Conservation (phyloP, 2,329 filamentous ascomycete species). For the Fusarium sp. region DNA sequence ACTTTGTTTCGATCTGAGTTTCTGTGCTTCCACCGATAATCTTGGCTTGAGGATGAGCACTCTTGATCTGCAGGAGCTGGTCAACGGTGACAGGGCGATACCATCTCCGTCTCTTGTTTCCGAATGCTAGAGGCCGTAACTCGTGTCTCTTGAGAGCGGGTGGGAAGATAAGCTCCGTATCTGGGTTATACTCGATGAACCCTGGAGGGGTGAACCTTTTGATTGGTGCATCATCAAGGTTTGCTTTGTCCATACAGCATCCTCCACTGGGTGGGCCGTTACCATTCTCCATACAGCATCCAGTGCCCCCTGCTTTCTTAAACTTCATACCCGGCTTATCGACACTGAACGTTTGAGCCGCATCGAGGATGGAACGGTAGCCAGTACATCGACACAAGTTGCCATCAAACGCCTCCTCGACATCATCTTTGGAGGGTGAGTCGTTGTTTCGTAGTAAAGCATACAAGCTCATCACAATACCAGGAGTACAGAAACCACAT, state of each 20-base stretch:
- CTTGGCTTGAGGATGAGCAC: conserved; percentile 83
- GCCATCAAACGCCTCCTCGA: conserved; percentile 97
- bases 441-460: conserved; percentile 87
- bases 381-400: conserved; percentile 96
- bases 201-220: conserved; percentile 83
- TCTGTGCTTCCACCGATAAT: conserved; percentile 96
- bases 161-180: conserved; percentile 95
- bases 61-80: conserved; percentile 92
- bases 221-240: conserved; percentile 60
- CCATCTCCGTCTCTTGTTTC: conserved; percentile 95
- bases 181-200: conserved; percentile 92
- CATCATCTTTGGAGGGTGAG: conserved; percentile 77
- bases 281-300: conserved; percentile 77
- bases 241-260: conserved; percentile 74
- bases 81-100: conserved; percentile 86
- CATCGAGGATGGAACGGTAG: conserved; percentile 92
- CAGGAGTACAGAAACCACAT: conserved; percentile 93
- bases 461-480: conserved; percentile 98
- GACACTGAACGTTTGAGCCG: conserved; percentile 85
- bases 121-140: conserved; percentile 83
- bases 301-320: conserved; percentile 54
- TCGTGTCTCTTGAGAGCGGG: conserved; percentile 83
- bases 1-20: conserved; percentile 98
- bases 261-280: conserved; percentile 52
- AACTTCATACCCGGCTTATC: conserved; percentile 57